Evolutionary conservation across 192 early-diverging fungal species (phyloP).

Genomic region (Jimgerdemannia lactiflua): DNA sequence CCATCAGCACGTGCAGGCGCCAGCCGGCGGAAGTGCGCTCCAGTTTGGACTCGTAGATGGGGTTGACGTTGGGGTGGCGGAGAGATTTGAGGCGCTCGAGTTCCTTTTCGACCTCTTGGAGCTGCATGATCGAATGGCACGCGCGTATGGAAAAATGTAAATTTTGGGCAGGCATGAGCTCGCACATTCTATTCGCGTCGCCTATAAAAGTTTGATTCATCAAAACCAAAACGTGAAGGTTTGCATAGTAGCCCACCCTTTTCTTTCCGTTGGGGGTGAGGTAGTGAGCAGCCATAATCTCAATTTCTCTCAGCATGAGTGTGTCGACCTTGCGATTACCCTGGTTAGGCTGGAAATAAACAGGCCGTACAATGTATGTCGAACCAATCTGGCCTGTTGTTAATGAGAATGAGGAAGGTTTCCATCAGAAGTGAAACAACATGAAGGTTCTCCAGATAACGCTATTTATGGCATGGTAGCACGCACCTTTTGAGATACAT

Average conservation of each 20-base stretch:
- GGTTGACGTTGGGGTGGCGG: constrained; percentile 55
- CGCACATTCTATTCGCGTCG: too few relatives aligned
- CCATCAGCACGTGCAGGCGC: constrained; percentile 50
- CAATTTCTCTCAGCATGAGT: constrained; percentile 22
- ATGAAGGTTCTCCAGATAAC: too few relatives aligned
- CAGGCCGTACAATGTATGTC: not conserved
- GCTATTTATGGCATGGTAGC: too few relatives aligned
- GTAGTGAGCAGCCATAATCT: constrained; percentile 42
- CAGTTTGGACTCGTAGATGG: constrained; percentile 55
- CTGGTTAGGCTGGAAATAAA: not conserved
- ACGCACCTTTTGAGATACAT: constrained; percentile 24
- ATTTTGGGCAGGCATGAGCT: too few relatives aligned
- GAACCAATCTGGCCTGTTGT: not conserved
- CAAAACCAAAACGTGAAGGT: too few relatives aligned
- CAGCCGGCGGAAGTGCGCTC: constrained; percentile 32
- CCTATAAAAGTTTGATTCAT: too few relatives aligned
- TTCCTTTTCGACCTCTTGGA: constrained; percentile 57
- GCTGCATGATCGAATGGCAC: constrained; percentile 1
- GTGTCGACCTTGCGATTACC: not conserved
- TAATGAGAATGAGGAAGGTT: not conserved
- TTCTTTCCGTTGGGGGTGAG: constrained; percentile 49
- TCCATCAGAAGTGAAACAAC: too few relatives aligned
- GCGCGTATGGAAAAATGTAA: not conserved
- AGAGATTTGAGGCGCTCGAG: constrained; percentile 55
- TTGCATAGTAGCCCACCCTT: constrained; percentile 16